phyloP scores from a whole-genome alignment of 108 stramenopile species.

The Aurantiochytrium sp. region DNA sequence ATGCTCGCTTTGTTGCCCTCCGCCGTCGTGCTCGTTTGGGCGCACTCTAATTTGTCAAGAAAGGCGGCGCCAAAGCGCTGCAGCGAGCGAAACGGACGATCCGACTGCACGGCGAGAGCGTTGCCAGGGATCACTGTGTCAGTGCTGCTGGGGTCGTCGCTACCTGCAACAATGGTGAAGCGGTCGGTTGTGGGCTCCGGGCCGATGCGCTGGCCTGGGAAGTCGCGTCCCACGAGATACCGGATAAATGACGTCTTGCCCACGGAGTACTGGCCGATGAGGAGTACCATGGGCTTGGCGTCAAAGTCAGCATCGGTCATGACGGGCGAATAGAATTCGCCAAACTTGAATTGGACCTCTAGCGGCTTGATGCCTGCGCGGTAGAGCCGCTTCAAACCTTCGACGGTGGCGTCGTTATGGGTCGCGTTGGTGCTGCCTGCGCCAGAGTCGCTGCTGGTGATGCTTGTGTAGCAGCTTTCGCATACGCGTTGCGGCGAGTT shows the following conservation, averaged over 20 bases:
- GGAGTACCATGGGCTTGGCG: conserved; percentile 90
- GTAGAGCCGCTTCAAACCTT: not conserved
- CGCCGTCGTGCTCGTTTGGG: conserved; percentile 43
- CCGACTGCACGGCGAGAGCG: conserved; percentile 65
- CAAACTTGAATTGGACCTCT: conserved; percentile 75
- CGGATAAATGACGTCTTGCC: conserved; percentile 89
- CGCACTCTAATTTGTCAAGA: conserved; percentile 76
- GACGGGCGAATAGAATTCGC: conserved; percentile 92
- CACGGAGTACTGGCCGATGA: conserved; percentile 92
- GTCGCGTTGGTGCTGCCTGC: not conserved
- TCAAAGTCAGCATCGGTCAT: conserved; percentile 92
- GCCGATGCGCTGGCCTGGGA: conserved; percentile 91
- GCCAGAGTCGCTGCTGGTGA: not conserved
- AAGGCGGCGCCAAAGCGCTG: conserved; percentile 93
- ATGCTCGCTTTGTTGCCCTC: conserved; percentile 21
- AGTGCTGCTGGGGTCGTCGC: conserved; percentile 68
- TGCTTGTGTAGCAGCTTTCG: not conserved
- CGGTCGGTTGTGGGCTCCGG: conserved; percentile 96
- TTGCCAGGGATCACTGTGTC: conserved; percentile 85
- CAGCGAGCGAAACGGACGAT: conserved; percentile 87
- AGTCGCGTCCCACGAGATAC: conserved; percentile 75
- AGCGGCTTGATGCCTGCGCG: conserved; percentile 35
- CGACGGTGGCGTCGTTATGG: not conserved
- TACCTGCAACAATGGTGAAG: conserved; percentile 72
- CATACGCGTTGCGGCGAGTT: conserved; percentile 8